These are phyloP conservation scores for Elsinoe australis DNA, from an alignment of 2,329 filamentous ascomycete genomes.

Conservation along the genomic window DNA sequence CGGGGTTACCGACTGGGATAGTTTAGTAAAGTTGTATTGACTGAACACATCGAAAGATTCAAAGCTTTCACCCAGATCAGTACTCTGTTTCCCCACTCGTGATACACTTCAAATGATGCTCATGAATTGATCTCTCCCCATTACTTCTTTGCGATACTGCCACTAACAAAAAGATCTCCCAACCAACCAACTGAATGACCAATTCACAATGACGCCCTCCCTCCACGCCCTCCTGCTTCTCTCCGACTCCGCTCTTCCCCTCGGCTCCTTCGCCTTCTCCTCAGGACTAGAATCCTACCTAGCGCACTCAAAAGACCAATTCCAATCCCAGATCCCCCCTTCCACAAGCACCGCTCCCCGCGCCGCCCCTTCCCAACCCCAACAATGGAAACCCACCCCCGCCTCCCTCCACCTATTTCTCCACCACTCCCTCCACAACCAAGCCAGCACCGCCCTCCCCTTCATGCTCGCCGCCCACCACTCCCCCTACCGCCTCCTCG, in stretches of 20 bases:
- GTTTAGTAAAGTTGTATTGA: too few relatives aligned
- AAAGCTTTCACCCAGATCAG: too few relatives aligned
- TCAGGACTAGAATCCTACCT: constrained; percentile 76
- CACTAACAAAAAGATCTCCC: too few relatives aligned
- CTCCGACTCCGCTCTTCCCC: constrained; percentile 70
- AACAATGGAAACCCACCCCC: constrained; percentile 20
- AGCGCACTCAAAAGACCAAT: constrained; percentile 46
- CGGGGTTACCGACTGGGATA: too few relatives aligned
- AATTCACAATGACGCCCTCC: constrained; percentile 19
- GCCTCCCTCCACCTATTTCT: constrained; percentile 58
- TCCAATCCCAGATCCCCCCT: constrained; percentile 37
- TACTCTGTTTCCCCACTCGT: too few relatives aligned
- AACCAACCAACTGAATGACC: too few relatives aligned
- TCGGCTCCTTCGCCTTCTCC: constrained; percentile 83
- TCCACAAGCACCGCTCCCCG: constrained; percentile 56
- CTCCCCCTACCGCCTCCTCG: constrained; percentile 43
- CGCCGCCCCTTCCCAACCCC: constrained; percentile 26
- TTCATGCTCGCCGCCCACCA: constrained; percentile 64
- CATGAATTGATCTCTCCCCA: too few relatives aligned
- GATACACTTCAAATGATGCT: too few relatives aligned
- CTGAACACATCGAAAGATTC: too few relatives aligned
- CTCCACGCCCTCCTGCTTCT: constrained; percentile 67
- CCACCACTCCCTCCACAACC: constrained; percentile 59
- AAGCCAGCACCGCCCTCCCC: constrained; percentile 64
- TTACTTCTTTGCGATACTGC: too few relatives aligned